Conservation (phyloP, 2,329 filamentous ascomycete species). For the Claviceps sp. region DNA sequence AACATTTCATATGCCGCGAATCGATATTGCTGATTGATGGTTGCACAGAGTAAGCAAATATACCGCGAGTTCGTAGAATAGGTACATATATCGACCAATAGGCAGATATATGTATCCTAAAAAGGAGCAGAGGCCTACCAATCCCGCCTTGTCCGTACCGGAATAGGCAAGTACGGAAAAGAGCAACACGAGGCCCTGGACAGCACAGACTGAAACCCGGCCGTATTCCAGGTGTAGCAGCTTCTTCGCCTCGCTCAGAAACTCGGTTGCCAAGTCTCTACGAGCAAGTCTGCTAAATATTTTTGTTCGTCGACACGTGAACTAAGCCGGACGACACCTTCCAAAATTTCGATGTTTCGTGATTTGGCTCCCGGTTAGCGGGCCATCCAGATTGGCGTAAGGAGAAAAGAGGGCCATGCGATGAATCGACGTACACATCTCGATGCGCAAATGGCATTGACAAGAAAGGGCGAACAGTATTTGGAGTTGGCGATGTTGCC, state of each 20-base stretch:
- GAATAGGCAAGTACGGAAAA: constrained; percentile 8
- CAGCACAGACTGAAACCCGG: constrained; percentile 9
- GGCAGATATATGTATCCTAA: not conserved
- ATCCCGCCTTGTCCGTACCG: constrained; percentile 7
- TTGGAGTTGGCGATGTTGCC: constrained; percentile 8
- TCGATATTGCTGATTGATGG: constrained; percentile 9
- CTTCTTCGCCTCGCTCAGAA: constrained; percentile 13
- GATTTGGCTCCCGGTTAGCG: not conserved
- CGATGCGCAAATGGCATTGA: constrained; percentile 19
- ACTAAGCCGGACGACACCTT: constrained; percentile 2
- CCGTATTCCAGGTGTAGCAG: constrained; percentile 11
- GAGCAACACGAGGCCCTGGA: constrained; percentile 11
- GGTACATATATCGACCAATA: too few species aligned
- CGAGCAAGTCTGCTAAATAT: constrained; percentile 5
- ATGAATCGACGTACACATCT: constrained; percentile 13
- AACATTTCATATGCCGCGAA: constrained; percentile 12
- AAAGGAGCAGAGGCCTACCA: constrained; percentile 3
- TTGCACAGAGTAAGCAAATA: not conserved
- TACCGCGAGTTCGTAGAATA: not conserved
- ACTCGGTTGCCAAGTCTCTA: constrained; percentile 9
- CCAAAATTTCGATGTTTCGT: too few species aligned
- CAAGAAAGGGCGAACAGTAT: constrained; percentile 19
- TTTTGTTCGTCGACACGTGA: constrained; percentile 11
- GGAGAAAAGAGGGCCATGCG: not conserved
- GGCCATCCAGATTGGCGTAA: not conserved